Base-by-base conservation (phyloP, 371 early-diverging fungal genomes). In the Zopfochytrium polystomum region DNA sequence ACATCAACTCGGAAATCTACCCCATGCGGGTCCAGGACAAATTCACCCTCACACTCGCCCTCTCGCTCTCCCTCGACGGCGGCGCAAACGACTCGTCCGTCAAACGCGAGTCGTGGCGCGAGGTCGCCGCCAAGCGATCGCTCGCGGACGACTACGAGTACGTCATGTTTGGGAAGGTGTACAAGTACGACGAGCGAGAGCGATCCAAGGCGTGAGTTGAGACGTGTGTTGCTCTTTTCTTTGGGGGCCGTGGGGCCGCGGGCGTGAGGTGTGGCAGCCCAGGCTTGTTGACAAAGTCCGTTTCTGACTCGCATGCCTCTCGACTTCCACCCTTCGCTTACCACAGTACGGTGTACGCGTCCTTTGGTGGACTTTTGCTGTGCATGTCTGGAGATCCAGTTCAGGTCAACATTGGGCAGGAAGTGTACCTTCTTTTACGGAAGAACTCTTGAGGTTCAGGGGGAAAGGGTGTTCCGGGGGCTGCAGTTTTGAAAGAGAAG, bases 161-260 rank as follows among this genome's bases (percentile, higher is more conserved):
- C 72, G 96, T 97, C 26, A 95, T 95, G 95, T 89, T 87, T 71
- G 98, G 98, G 52, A 91, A 92, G 73, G 90, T 93, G 23, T 97
- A 91, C 80, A 85, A 91, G 74, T 94, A 85, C 69, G 95, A 95
- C 51, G 95, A 95, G 61, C 77, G 80, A 30, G 79, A 82, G 6
- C 42, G 55, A 0, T 33, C 69, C 1, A 84, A 85, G 80, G 88
- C 90, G 87, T 90, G 84, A 81, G n/a, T n/a, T n/a, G n/a, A n/a
- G n/a, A n/a, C n/a, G n/a, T n/a, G n/a, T n/a, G n/a, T n/a, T n/a
- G n/a, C n/a, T n/a, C n/a, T n/a, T n/a, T n/a, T n/a, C n/a, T n/a
- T n/a, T n/a, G n/a, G n/a, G n/a, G n/a, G n/a, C n/a, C n/a, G n/a
- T n/a, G n/a, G n/a, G n/a, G n/a, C n/a, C n/a, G n/a, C n/a, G n/a